A percentile compares a stretch with the other conserved stretches of the same genome.
Evolutionary conservation across 768 basidiomycete genomes (phyloP).

Genomic region (Termitomyces sp.): DNA sequence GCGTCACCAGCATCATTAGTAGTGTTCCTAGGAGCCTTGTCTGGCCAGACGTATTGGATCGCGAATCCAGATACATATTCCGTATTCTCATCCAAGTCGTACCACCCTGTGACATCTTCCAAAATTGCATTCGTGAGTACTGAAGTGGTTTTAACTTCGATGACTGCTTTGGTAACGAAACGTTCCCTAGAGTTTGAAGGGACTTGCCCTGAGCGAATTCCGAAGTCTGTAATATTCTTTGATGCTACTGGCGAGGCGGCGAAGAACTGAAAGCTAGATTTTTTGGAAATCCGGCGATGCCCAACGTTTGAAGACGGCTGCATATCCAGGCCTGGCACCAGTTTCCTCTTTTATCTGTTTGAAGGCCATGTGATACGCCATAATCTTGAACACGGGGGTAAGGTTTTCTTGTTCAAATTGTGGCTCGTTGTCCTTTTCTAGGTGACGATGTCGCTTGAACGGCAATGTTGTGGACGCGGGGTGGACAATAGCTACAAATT

Average conservation of each 20-base stretch:
- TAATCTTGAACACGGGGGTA: not conserved
- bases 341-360: no score
- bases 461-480: not conserved
- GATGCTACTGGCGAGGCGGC: no score
- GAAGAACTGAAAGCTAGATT: no score
- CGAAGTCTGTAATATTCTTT: not conserved
- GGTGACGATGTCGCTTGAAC: not conserved
- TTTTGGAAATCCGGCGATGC: no score
- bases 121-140: not conserved
- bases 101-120: not conserved
- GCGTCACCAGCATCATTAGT: not conserved
- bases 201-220: not conserved
- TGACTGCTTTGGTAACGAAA: not conserved
- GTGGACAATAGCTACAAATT: not conserved
- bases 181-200: no score
- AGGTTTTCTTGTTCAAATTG: not conserved
- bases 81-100: rapidly evolving
- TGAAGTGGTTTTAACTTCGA: not conserved
- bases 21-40: not conserved
- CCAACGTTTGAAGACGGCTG: no score
- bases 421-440: not conserved
- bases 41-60: not conserved
- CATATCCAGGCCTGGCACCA: not conserved
- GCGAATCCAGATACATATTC: not conserved
- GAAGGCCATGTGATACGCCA: not conserved